Conservation (phyloP, 495 filamentous ascomycete species). For the Aspergillus nidulans region DNA sequence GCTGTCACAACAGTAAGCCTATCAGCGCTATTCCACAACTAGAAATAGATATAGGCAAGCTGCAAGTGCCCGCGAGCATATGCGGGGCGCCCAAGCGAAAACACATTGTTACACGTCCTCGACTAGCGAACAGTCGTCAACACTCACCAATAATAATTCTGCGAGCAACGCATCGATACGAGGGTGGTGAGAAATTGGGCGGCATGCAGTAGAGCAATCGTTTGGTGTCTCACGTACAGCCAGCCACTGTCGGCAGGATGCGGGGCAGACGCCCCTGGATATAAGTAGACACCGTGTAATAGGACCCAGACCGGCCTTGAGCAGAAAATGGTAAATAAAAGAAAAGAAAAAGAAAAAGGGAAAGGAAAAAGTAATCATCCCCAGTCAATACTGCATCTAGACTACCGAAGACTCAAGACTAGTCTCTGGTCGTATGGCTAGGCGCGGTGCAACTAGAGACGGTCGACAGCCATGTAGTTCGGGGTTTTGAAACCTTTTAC, state of each 20-base stretch:
- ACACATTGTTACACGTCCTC: neutral
- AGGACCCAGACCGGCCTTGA: too few relatives aligned
- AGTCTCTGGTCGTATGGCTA: too few relatives aligned
- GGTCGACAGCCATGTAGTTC: too few relatives aligned
- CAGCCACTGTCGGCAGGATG: neutral
- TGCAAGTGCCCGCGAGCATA: neutral
- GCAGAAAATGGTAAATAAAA: too few relatives aligned
- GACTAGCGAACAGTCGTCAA: neutral
- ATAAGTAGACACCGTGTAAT: too few relatives aligned
- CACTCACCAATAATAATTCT: neutral
- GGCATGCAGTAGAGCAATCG: neutral
- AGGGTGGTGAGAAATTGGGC: neutral
- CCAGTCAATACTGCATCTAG: too few relatives aligned
- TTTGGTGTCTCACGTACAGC: neutral
- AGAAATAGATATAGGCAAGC: neutral
- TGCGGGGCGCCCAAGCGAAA: neutral
- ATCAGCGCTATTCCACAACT: neutral
- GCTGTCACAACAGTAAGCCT: neutral
- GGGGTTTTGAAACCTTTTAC: too few relatives aligned
- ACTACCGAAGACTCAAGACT: too few relatives aligned
- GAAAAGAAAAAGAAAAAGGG: too few relatives aligned
- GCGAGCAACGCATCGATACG: neutral
- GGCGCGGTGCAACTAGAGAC: too few relatives aligned
- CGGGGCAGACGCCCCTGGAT: neutral
- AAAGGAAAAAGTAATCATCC: too few relatives aligned